Percentiles rank a stretch among this genome's conserved stretches.
phyloP scores from a whole-genome alignment of 2,329 filamentous ascomycete species.

The Paecilomyces dactylethromorphus region DNA sequence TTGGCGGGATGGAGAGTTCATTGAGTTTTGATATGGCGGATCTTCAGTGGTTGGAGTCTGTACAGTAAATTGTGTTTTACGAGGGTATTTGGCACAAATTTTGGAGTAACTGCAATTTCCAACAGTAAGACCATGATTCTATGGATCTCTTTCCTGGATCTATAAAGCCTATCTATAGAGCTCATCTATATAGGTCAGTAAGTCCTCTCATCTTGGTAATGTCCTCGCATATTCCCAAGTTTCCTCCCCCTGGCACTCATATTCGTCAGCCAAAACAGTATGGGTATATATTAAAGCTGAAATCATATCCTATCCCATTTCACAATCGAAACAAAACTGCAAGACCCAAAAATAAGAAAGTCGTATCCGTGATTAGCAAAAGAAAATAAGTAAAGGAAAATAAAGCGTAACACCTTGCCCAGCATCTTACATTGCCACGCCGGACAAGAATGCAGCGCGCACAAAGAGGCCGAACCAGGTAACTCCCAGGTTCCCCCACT shows the following conservation, averaged over 20 bases:
- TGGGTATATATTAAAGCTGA: neutral
- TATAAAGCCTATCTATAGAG: too few relatives aligned
- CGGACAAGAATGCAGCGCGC: neutral
- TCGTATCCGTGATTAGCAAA: neutral
- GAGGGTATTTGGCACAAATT: too few relatives aligned
- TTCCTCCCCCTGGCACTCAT: neutral
- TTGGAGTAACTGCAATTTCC: too few relatives aligned
- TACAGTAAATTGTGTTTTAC: too few relatives aligned
- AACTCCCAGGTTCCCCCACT: neutral
- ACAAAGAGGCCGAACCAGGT: neutral
- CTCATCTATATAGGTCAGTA: too few relatives aligned
- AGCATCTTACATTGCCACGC: neutral
- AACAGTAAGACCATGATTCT: too few relatives aligned
- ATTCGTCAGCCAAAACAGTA: neutral
- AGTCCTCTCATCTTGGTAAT: too few relatives aligned
- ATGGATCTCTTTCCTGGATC: too few relatives aligned
- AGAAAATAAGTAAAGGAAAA: neutral
- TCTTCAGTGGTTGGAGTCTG: neutral
- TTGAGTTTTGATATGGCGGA: constrained; percentile 2
- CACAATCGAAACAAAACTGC: neutral
- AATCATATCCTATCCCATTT: neutral
- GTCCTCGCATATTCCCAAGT: too few relatives aligned
- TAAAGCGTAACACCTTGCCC: neutral
- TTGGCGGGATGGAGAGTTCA: neutral
- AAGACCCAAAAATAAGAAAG: neutral